Evolutionary conservation across 371 early-diverging fungal genomes (phyloP).

Genomic region (Mucor circinelloides): DNA sequence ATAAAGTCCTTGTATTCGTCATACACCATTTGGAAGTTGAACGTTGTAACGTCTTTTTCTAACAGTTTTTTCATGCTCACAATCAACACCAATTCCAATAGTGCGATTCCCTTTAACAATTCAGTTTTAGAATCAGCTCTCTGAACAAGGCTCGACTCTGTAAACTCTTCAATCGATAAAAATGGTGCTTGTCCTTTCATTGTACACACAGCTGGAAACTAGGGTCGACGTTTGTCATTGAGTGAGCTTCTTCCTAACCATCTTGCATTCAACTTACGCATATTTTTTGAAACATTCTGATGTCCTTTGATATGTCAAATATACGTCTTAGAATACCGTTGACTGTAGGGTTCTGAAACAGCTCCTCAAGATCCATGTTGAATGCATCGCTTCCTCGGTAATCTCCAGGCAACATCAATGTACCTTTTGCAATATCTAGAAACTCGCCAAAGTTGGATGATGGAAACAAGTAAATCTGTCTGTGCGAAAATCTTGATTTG

Average conservation of each 20-base stretch:
- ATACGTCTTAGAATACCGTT: slow-evolving; percentile 52
- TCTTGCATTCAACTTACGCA: slow-evolving; percentile 49
- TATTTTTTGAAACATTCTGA: slow-evolving; percentile 61
- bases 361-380: slow-evolving; percentile 38
- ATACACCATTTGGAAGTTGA: slow-evolving; percentile 94
- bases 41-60: slow-evolving; percentile 64
- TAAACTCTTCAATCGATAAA: slow-evolving; percentile 43
- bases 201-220: slow-evolving; percentile 65
- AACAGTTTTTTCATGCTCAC: slow-evolving; percentile 76
- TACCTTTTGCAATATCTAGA: slow-evolving; percentile 50
- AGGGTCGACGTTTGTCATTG: neutral
- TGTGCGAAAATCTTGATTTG: slow-evolving; percentile 92
- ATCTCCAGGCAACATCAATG: slow-evolving; percentile 39
- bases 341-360: slow-evolving; percentile 54
- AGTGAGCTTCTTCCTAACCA: neutral
- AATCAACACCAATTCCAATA: slow-evolving; percentile 81
- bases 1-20: slow-evolving; percentile 88
- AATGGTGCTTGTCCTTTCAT: slow-evolving; percentile 48
- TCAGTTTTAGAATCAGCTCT: slow-evolving; percentile 65
- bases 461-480: slow-evolving; percentile 74
- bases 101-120: slow-evolving; percentile 69
- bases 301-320: slow-evolving; percentile 65
- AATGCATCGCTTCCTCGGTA: slow-evolving; percentile 25
- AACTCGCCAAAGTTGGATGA: slow-evolving; percentile 62
- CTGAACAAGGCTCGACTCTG: slow-evolving; percentile 49